Base-by-base conservation (phyloP, 2,329 filamentous ascomycete genomes). In the Aspergillus glaucus region DNA sequence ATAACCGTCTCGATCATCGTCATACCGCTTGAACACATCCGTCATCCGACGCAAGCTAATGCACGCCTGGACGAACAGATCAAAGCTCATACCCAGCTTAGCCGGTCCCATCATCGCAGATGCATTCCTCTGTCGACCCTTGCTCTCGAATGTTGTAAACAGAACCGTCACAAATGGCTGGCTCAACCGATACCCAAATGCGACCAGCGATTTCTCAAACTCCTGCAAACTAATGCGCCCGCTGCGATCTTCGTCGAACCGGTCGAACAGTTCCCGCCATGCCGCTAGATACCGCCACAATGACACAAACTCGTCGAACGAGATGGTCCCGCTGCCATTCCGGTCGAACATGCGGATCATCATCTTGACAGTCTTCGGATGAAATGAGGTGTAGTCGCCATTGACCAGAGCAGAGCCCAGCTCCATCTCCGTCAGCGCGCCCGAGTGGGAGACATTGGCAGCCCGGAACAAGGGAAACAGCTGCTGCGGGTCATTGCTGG, bases 321-420 rank as follows among this genome's bases (percentile, higher is more conserved):
- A 90, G 67, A 98, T 94, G 12, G 86, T 87, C 45, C 91, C 90
- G 53, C 81, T 87, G 59, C 88, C 86, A 71, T 96, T 88, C 50
- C 86, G 88, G 73, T 97, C 92, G 72, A 98, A 98, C 93, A 98
- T 97, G 65, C 91, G 87, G 58, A 98, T 96, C 91, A 98, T 96
- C 88, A 97, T 95, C 63, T 86, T 86, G 56, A 97, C 91, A 1
- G 93, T 98, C 61, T 95, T 87, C 4, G 84, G 79, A 70, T 98
- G 91, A 68, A 98, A 98, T 4, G 89, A 82, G 1, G 88, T 88
- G 82, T 88, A 96, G 76, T 98, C 93, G 48, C 91, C 92, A 65
- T 98, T 98, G 51, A 97, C 91, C 5, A 98, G 82, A 17, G 93
- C 93, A 1, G 87, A 85, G 8, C 88, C 86, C 10, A 98, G 84